Evolutionary conservation across 345 rosid genomes (phyloP), one percentile per base, ranked within the genome.

Genomic region (Xanthoceras sorbifolium): DNA sequence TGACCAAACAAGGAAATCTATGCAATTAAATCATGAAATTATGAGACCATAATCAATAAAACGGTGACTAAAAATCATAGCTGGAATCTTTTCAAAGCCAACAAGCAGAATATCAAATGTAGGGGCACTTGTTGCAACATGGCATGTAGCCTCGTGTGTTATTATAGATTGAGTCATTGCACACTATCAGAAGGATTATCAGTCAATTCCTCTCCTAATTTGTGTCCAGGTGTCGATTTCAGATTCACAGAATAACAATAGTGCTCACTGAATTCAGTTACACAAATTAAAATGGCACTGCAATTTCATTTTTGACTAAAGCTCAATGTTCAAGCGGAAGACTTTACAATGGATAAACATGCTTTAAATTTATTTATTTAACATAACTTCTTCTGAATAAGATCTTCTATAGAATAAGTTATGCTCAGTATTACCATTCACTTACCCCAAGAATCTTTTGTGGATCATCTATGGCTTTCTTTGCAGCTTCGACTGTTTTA

Each of bases 381-480:
- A 18, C 11, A 25, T 29, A 48, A 9, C n/a, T 62, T 46, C 29
- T 72, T 31, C 25, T 15, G 6, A 46, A 20, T 57, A 72, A 1
- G 40, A 31, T 18, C 61, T 28, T 25, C 29, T 31, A 59, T 23
- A 22, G 40, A 60, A 54, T 18, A 61, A 46, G 3, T n/a, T 62
- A n/a, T 20, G 28, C 26, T 26, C 31, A 23, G 15, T 26, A 22
- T 26, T 59, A 44, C 1, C 14, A 22, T 48, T 54, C 32, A 74
- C 85, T 42, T 84, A 89, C 92, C 90, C 89, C 92, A 50, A 82
- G 84, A 15, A 74, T 60, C 78, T 90, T 89, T 5, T 86, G 87
- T 31, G 92, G 92, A 77, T 86, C 89, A 68, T 89, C 90, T 15
- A 90, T 76, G 55, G 94, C 92, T 79, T 80, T 87, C 83, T 83